phyloP scores from a whole-genome alignment of 1,284 basidiomycete species.

The Papiliotrema nemorosa region DNA sequence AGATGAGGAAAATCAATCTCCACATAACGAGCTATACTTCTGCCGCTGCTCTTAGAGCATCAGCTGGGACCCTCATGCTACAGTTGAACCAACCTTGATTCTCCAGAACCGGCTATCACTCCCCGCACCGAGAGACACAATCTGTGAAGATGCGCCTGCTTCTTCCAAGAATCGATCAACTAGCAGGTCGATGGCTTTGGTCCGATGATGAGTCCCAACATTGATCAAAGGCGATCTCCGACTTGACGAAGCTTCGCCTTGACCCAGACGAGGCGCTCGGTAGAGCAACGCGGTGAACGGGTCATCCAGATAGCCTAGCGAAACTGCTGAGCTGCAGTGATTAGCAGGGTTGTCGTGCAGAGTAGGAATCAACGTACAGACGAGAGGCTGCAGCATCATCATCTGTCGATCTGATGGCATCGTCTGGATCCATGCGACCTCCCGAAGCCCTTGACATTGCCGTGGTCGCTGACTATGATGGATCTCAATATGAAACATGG shows the following conservation, averaged over 20 bases:
- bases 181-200: slow-evolving; percentile 72
- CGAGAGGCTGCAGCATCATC: slow-evolving; percentile 70
- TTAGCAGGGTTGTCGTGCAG: background rate
- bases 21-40: slow-evolving; percentile 57
- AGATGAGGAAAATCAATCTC: slow-evolving; percentile 89
- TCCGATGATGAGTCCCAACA: slow-evolving; percentile 85
- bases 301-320: slow-evolving; percentile 71
- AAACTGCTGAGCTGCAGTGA: slow-evolving; percentile 58
- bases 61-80: background rate
- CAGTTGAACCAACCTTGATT: slow-evolving; percentile 61
- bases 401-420: slow-evolving; percentile 67
- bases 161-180: slow-evolving; percentile 66
- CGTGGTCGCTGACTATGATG: slow-evolving; percentile 8
- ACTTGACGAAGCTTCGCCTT: slow-evolving; percentile 2
- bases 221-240: slow-evolving; percentile 78
- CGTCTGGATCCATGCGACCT: slow-evolving; percentile 49
- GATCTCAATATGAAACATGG: background rate
- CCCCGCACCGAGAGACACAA: slow-evolving; percentile 85
- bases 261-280: slow-evolving; percentile 51
- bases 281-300: slow-evolving; percentile 62
- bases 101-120: slow-evolving; percentile 94
- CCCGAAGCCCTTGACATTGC: too few relatives aligned
- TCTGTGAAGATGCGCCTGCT: slow-evolving; percentile 55
- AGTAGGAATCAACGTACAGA: slow-evolving; percentile 52
- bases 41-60: background rate